Conservation (phyloP, 148 eudicot genomes). For the Dysphania ambrosioides region DNA sequence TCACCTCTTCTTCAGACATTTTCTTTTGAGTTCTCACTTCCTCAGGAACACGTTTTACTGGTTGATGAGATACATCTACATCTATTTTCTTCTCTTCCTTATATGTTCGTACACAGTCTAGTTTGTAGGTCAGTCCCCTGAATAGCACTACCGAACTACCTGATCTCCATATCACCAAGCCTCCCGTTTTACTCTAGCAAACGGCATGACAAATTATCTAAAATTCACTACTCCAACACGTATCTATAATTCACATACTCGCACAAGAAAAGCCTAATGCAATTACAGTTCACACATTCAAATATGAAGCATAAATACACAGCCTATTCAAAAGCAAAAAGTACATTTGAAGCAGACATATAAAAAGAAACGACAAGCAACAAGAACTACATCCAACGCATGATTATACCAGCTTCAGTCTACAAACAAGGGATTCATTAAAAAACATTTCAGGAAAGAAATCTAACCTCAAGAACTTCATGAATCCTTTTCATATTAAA, state of each 20-base stretch:
- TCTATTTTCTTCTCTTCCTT: slow-evolving; percentile 34
- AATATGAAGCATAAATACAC: neutral
- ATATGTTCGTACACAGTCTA: slow-evolving; percentile 67
- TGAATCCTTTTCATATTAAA: slow-evolving; percentile 82
- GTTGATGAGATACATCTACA: slow-evolving; percentile 15
- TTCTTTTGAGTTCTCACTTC: slow-evolving; percentile 26
- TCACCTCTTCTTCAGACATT: slow-evolving; percentile 54
- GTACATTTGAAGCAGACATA: neutral
- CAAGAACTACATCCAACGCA: neutral
- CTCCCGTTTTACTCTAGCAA: slow-evolving; percentile 84
- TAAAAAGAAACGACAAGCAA: neutral
- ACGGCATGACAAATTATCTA: slow-evolving; percentile 23
- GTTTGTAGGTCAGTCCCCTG: slow-evolving; percentile 74
- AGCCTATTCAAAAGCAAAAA: neutral
- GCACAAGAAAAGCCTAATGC: neutral
- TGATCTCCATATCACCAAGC: slow-evolving; percentile 93
- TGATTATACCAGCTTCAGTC: neutral
- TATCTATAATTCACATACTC: neutral
- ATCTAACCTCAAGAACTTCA: slow-evolving; percentile 72
- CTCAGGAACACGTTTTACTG: slow-evolving; percentile 24
- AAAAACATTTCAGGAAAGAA: neutral
- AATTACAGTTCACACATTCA: neutral
- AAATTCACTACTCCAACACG: slow-evolving; percentile 12
- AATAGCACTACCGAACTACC: slow-evolving; percentile 77
- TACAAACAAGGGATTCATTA: neutral